Evolutionary conservation across 2,329 filamentous ascomycete genomes (phyloP).

Genomic region (Pyrenochaeta sp.): DNA sequence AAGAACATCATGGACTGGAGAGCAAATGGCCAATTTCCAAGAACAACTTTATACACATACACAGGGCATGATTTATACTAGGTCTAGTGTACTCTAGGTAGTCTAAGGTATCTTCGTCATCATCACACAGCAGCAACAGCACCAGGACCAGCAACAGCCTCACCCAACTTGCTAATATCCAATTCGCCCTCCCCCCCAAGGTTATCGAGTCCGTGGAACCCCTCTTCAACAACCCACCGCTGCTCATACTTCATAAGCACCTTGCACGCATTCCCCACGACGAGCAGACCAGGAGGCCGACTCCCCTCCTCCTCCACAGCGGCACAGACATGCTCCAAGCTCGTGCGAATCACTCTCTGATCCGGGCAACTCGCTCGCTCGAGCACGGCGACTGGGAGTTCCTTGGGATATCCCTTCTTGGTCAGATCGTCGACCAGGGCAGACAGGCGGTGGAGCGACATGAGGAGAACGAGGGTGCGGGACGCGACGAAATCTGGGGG

Average conservation of each 20-base stretch:
- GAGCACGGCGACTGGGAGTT: conserved; percentile 90
- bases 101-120: too few species aligned
- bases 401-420: conserved; percentile 68
- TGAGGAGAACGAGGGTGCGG: conserved; percentile 90
- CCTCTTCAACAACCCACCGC: conserved; percentile 87
- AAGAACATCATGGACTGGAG: too few species aligned
- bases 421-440: conserved; percentile 74
- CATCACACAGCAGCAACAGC: too few species aligned
- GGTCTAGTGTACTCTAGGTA: too few species aligned
- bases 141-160: conserved; percentile 17
- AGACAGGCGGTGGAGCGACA: conserved; percentile 87
- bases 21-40: too few species aligned
- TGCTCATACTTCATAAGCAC: conserved; percentile 70
- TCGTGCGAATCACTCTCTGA: conserved; percentile 90
- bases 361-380: conserved; percentile 94
- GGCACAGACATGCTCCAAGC: conserved; percentile 76
- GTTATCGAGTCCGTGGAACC: conserved; percentile 75
- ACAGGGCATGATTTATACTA: too few species aligned
- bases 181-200: conserved; percentile 30
- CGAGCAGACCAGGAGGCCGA: conserved; percentile 84
- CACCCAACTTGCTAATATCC: conserved; percentile 25
- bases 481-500: conserved; percentile 79
- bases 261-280: conserved; percentile 84
- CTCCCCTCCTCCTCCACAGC: conserved; percentile 91
- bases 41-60: too few species aligned